These are phyloP conservation scores for Serpula lacrymans DNA, from an alignment of 768 basidiomycete genomes.

Conservation along the genomic window DNA sequence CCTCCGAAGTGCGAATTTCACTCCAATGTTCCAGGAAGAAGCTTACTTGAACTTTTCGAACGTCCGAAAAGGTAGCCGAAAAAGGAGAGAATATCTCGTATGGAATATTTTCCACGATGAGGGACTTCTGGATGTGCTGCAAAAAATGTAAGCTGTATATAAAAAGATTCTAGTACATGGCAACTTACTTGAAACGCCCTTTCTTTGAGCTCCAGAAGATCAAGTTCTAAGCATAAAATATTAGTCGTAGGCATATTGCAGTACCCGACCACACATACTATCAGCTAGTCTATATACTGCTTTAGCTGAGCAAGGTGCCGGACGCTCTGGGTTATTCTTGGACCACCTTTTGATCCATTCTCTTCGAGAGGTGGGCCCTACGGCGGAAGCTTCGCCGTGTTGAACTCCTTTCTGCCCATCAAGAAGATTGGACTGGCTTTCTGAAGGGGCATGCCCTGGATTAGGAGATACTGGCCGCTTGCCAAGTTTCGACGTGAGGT, in stretches of 20 bases:
- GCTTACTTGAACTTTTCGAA: constrained; percentile 77
- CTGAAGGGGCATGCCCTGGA: constrained; percentile 25
- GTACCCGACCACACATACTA: too few species aligned
- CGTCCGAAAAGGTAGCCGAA: constrained; percentile 75
- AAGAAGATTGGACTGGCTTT: constrained; percentile 32
- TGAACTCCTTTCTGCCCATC: constrained; percentile 14
- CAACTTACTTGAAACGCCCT: constrained; percentile 54
- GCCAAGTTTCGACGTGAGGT: constrained; percentile 18
- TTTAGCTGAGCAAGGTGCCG: constrained; percentile 79
- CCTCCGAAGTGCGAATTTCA: constrained; percentile 77
- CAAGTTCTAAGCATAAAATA: too few species aligned
- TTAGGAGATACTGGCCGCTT: constrained; percentile 7
- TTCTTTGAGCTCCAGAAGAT: constrained; percentile 67
- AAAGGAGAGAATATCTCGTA: constrained; percentile 87
- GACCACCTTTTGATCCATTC: constrained; percentile 80
- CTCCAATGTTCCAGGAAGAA: constrained; percentile 82
- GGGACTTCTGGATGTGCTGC: constrained; percentile 72
- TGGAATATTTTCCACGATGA: constrained; percentile 78
- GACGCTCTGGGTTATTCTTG: constrained; percentile 53
- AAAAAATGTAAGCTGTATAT: neutral
- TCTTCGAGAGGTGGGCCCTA: constrained; percentile 37
- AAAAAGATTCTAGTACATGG: neutral
- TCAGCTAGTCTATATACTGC: constrained; percentile 83
- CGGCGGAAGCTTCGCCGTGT: constrained; percentile 11
- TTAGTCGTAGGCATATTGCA: too few species aligned